Percentiles rank a stretch among this genome's conserved stretches.
Evolutionary conservation across 306 rosid genomes (phyloP).

Genomic region (Lotus japonicus): DNA sequence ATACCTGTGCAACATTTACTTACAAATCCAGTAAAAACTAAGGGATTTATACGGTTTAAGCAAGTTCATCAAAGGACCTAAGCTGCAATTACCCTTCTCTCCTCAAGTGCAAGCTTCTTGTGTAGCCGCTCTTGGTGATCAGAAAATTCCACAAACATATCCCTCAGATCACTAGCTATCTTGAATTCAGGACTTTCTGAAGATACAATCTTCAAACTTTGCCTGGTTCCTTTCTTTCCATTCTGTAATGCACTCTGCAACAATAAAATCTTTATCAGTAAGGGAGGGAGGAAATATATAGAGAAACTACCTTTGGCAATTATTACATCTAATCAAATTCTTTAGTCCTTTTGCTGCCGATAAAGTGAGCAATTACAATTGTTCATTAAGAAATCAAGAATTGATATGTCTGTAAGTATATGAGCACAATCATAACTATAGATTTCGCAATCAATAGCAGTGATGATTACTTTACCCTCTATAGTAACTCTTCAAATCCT

Average conservation of each 20-base stretch:
- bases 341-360: background rate
- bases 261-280: slow-evolving; percentile 7
- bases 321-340: background rate
- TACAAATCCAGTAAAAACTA: background rate
- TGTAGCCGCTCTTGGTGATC: slow-evolving; percentile 39
- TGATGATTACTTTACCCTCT: too few relatives aligned
- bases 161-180: slow-evolving; percentile 33
- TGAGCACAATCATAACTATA: too few relatives aligned
- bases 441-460: too few relatives aligned
- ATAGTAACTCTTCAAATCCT: too few relatives aligned
- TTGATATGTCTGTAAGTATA: too few relatives aligned
- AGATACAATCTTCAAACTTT: slow-evolving; percentile 37
- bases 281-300: background rate
- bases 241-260: slow-evolving; percentile 25
- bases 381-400: too few relatives aligned
- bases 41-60: background rate
- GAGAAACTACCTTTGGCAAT: background rate
- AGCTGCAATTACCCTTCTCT: slow-evolving; percentile 24
- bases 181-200: slow-evolving; percentile 40
- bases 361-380: too few relatives aligned
- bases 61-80: background rate
- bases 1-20: background rate
- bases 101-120: slow-evolving; percentile 42
- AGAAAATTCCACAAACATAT: slow-evolving; percentile 39
- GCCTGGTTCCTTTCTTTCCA: background rate